Conservation (phyloP, 306 rosid genomes). For the Macrotyloma uniflorum region DNA sequence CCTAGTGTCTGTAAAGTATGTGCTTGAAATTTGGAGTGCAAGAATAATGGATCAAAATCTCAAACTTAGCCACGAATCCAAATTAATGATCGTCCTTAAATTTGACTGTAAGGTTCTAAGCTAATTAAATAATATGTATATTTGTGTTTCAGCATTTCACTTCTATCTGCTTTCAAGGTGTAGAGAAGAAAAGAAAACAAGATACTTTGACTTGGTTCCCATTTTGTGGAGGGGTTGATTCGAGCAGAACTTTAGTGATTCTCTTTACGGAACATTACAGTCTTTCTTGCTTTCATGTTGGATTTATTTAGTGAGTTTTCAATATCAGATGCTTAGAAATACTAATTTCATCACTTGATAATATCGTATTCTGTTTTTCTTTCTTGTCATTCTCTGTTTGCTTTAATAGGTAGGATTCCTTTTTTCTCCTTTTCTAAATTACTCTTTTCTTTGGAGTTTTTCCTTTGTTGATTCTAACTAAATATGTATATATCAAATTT, state of each 20-base stretch:
- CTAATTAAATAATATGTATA: not conserved
- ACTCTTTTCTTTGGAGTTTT: not conserved
- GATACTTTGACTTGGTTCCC: not conserved
- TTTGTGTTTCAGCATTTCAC: not conserved
- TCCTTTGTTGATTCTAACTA: not conserved
- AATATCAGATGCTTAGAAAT: not conserved
- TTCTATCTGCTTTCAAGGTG: not conserved
- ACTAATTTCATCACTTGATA: conserved; percentile 1
- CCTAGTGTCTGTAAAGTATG: not conserved
- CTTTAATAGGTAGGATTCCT: not conserved
- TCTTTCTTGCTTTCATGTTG: not conserved
- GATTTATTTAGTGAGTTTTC: not conserved
- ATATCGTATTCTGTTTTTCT: not conserved
- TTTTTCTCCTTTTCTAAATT: not conserved
- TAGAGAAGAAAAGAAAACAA: not conserved
- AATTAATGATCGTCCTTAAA: not conserved
- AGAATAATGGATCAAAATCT: conserved; percentile 8
- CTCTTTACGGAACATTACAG: not conserved
- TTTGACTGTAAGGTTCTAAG: not conserved
- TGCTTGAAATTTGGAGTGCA: not conserved
- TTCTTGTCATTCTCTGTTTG: not conserved
- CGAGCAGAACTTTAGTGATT: not conserved
- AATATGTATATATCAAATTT: not conserved
- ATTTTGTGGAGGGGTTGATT: not conserved
- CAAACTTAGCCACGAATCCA: not conserved